Base-by-base conservation (phyloP, 2,329 filamentous ascomycete species). In the Zelopaecilomyces penicillatus region DNA sequence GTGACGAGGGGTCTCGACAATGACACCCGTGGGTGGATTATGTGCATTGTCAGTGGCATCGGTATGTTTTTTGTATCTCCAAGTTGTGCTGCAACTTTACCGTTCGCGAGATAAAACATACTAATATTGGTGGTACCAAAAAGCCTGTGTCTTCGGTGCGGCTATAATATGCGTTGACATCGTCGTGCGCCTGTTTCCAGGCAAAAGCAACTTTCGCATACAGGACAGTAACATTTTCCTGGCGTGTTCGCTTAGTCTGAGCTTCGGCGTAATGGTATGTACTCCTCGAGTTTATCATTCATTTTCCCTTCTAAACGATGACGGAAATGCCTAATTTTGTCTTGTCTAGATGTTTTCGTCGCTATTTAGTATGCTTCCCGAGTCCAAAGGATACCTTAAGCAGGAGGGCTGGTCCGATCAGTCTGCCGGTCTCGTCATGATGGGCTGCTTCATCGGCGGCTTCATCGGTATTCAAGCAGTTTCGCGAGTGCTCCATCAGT, bases 211-310 rank as follows among this genome's bases (percentile, higher is more conserved):
- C 60, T 98, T 97, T 63, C 79, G 81, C 55, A 94, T 98, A 53
- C 81, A 94, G 59, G 85, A 95, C 50, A 96, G 87, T 66, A 91
- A 87, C 68, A 73, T 73, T 26, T 98, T 98, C 61, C 74, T 96
- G 4, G 90, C 90, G 1, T 81, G 82, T 26, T 96, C 91, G 0
- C 68, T 97, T 49, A 95, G 90, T 65, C 68, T 98, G 52, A 96
- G 89, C 62, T 95, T 95, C 54, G 91, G 93, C 37, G 90, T 97
- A 38, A 95, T 98, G 89, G 90, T 95, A 65, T 52, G 78, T 29
- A 5, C 12, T 31, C n/a, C 7, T 28, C 26, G 4, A 5, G 19
- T 4, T 32, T n/a, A 12, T 11, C 44, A 12, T 11, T 31, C 11
- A 31, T 27, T 6, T 2, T 19, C 27, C 19, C 11, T 34, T 19